Evolutionary conservation across 495 filamentous ascomycete genomes (phyloP).

Genomic region (Lophium mytilinum): DNA sequence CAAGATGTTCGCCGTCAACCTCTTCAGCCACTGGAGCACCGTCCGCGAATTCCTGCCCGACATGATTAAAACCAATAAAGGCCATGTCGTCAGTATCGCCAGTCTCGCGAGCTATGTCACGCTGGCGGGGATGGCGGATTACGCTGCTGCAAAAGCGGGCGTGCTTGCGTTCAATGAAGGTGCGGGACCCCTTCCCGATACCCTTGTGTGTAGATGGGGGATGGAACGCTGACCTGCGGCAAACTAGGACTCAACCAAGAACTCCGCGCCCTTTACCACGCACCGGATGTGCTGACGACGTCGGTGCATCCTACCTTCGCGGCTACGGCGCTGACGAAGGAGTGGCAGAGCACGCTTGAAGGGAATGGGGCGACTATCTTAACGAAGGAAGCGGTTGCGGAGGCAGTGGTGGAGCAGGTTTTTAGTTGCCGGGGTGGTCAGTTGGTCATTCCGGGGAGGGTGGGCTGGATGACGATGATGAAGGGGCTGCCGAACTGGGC

Average conservation of each 20-base stretch:
- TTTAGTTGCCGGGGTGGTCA: conserved; percentile 12
- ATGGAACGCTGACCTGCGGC: too few species aligned
- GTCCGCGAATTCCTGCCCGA: conserved; percentile 52
- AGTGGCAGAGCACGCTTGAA: conserved; percentile 14
- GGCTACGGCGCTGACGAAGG: conserved; percentile 21
- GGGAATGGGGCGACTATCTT: neutral
- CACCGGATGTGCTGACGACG: conserved; percentile 27
- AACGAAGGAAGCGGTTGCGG: conserved; percentile 7
- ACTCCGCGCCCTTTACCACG: conserved; percentile 23
- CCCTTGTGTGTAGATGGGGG: too few species aligned
- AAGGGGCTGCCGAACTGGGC: conserved; percentile 19
- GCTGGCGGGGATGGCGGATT: conserved; percentile 44
- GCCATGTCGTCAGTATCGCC: conserved; percentile 51
- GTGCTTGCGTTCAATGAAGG: conserved; percentile 51
- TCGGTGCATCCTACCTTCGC: conserved; percentile 34
- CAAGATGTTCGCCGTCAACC: conserved; percentile 52
- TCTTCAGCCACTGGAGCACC: conserved; percentile 47
- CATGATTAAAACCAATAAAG: conserved; percentile 53
- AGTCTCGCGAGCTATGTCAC: conserved; percentile 47
- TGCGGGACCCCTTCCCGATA: conserved; percentile 3
- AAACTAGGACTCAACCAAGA: conserved; percentile 29
- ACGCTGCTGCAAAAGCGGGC: conserved; percentile 50
- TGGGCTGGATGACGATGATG: neutral
- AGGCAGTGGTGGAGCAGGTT: conserved; percentile 18
- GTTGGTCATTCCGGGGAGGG: conserved; percentile 3